Evolutionary conservation across 176 grass and related monocot genomes (phyloP).

Genomic region (Leersia perrieri): DNA sequence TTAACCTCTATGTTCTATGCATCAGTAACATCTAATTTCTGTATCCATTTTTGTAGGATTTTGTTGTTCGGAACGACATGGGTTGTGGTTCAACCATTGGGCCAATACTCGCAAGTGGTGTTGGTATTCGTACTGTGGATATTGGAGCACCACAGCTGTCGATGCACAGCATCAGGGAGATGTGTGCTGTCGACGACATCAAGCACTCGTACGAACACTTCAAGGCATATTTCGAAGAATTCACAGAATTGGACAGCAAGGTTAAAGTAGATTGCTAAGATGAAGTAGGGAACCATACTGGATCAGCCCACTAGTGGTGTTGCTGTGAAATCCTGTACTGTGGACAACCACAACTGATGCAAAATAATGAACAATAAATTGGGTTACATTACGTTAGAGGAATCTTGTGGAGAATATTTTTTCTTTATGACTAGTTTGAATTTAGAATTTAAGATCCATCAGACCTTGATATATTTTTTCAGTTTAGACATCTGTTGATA

Average conservation of each 20-base stretch:
- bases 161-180: constrained; percentile 96
- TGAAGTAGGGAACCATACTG: neutral
- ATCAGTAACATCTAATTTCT: neutral
- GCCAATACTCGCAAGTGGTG: constrained; percentile 87
- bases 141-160: constrained; percentile 86
- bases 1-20: neutral
- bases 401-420: neutral
- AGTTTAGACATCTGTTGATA: neutral
- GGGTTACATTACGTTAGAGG: neutral
- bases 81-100: constrained; percentile 92
- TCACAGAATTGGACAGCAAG: constrained; percentile 71
- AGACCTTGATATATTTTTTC: neutral
- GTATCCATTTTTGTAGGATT: constrained; percentile 59
- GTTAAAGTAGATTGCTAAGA: constrained; percentile 59
- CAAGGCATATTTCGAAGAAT: constrained; percentile 91
- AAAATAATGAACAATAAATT: constrained; percentile 5
- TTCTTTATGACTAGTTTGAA: neutral
- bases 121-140: constrained; percentile 89
- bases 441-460: neutral
- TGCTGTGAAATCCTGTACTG: constrained; percentile 9
- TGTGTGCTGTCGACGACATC: constrained; percentile 84
- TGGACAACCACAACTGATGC: neutral
- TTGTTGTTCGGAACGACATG: constrained; percentile 96
- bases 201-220: constrained; percentile 80
- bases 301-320: neutral